Evolutionary conservation across 2,329 filamentous ascomycete genomes (phyloP), one percentile per base, ranked within the genome.

Genomic region (Cucurbitaria berberidis): DNA sequence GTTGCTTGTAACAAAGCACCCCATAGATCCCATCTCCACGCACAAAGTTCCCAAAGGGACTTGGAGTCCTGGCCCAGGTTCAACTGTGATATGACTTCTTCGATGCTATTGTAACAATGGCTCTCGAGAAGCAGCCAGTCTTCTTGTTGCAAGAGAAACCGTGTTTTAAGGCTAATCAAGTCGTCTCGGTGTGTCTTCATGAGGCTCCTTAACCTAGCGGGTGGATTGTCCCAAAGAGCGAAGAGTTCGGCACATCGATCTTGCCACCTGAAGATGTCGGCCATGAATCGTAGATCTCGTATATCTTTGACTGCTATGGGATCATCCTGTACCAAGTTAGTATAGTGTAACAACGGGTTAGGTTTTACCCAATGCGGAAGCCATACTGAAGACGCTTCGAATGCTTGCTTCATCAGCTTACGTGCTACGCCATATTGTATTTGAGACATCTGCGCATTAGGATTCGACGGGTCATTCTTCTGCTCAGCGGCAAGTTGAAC

Each of bases 231-330:
- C 67, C 69, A 72, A 1, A 69, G 51, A 4, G 64, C 41, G n/a
- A 68, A 40, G 1, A 74, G 57, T 38, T 74, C 69, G 16, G 45
- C 49, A 15, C 41, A 57, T 21, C 59, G 60, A 13, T 53, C 44
- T 51, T 73, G 71, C 18, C 66, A 59, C 24, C 53, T 34, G 36
- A 66, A 74, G 27, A 74, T 64, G 13, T 67, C 59, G 7, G 59
- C 63, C 68, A 74, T 72, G 44, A 75, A 74, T 18, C 69, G 68
- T 24, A 75, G 47, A 50, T 74, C 70, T 11, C 68, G 60, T 44
- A 72, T 68, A 24, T 66, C 62, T 21, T 67, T 60, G 19, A 74
- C 56, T 40, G 63, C 63, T 41, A 69, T 64, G 0, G 57, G 48
- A 19, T 70, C 64, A 40, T 61, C 63, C 69, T 73, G 40, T 13